Conservation (phyloP, 1,139 yeast species). For the Pichia sp. region DNA sequence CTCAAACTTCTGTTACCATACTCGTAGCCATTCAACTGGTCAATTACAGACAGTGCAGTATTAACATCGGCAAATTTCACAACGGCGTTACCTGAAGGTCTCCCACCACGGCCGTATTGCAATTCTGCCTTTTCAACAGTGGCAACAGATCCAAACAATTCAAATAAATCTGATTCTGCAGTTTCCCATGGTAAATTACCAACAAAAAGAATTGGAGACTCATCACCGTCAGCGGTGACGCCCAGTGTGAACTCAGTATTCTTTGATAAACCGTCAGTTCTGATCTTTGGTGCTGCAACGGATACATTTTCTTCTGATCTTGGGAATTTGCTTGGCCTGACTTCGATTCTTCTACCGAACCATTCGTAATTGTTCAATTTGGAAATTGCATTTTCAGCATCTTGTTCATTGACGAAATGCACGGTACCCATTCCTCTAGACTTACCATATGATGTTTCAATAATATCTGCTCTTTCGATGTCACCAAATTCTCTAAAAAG, state of each 20-base stretch:
- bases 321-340: slow-evolving; percentile 55
- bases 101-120: slow-evolving; percentile 59
- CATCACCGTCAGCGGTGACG: slow-evolving; percentile 62
- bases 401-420: slow-evolving; percentile 54
- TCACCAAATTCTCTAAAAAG: slow-evolving; percentile 73
- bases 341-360: slow-evolving; percentile 67
- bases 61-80: slow-evolving; percentile 69
- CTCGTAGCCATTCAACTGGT: slow-evolving; percentile 68
- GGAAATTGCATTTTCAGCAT: slow-evolving; percentile 58
- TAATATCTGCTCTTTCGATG: slow-evolving; percentile 77
- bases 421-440: slow-evolving; percentile 87
- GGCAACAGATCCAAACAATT: slow-evolving; percentile 83
- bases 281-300: slow-evolving; percentile 12
- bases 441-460: slow-evolving; percentile 63
- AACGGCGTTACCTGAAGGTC: slow-evolving; percentile 80
- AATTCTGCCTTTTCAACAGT: slow-evolving; percentile 74
- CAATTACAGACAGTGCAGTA: slow-evolving; percentile 70
- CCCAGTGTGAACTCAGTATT: slow-evolving; percentile 59
- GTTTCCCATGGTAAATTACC: slow-evolving; percentile 87
- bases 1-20: slow-evolving; percentile 77
- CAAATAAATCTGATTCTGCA: slow-evolving; percentile 75
- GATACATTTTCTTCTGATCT: slow-evolving; percentile 15
- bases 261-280: slow-evolving; percentile 26
- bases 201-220: slow-evolving; percentile 61
- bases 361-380: slow-evolving; percentile 61